Percentiles rank a stretch among this genome's conserved stretches.
These are phyloP conservation scores for Xylariaceae sp. DNA, from an alignment of 2,329 filamentous ascomycete genomes.

Conservation along the genomic window DNA sequence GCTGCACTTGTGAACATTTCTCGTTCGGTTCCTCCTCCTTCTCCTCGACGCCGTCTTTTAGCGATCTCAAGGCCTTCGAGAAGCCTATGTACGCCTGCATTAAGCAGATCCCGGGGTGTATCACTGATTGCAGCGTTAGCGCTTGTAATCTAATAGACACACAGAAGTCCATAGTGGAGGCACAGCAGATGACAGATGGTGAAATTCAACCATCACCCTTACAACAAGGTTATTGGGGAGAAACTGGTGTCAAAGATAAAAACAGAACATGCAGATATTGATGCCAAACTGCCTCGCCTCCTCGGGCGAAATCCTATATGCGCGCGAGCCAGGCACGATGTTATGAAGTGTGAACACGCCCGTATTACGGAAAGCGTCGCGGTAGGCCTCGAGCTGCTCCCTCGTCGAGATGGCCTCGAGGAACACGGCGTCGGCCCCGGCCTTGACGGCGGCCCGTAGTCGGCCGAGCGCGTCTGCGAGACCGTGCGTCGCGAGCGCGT, in stretches of 20 bases:
- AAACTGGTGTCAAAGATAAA: too few relatives aligned
- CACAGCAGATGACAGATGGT: too few relatives aligned
- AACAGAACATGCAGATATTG: too few relatives aligned
- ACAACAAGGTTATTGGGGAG: too few relatives aligned
- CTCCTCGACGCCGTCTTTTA: constrained; percentile 5
- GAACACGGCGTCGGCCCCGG: constrained; percentile 47
- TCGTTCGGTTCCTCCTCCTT: too few relatives aligned
- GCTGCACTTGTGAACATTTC: neutral
- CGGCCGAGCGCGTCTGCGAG: constrained; percentile 44
- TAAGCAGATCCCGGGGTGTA: constrained; percentile 5
- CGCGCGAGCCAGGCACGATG: constrained; percentile 6
- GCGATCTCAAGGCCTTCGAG: constrained; percentile 2
- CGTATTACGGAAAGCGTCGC: constrained; percentile 3
- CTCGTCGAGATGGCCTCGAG: constrained; percentile 43
- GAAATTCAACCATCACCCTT: too few relatives aligned
- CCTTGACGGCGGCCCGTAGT: constrained; percentile 38
- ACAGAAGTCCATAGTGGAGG: too few relatives aligned
- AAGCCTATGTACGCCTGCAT: constrained; percentile 5
- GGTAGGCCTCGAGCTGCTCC: constrained; percentile 24
- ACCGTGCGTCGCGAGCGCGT: constrained; percentile 44
- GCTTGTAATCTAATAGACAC: too few relatives aligned
- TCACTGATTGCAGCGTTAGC: too few relatives aligned
- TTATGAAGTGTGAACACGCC: constrained; percentile 7
- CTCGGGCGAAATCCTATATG: constrained; percentile 4
- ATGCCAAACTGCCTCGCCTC: constrained; percentile 3